Base-by-base conservation (phyloP, 345 rosid genomes). In the Triadica sebifera region DNA sequence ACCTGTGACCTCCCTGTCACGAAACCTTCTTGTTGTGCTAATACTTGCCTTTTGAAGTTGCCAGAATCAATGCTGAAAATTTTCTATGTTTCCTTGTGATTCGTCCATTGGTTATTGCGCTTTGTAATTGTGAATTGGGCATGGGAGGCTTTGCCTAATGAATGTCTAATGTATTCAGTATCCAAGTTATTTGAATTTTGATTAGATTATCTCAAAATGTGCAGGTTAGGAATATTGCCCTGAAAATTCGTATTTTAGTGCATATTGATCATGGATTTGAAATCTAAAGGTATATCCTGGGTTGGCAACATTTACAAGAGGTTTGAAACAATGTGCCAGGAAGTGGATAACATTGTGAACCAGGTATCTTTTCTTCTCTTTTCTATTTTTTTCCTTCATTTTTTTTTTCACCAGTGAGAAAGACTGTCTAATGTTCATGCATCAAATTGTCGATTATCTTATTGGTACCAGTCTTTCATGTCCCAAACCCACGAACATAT, bases 301-400 rank as follows among this genome's bases (percentile, higher is more conserved):
- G 85, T 88, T 71, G 89, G 93, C 46, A 83, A 86, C 75, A 76
- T 93, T 59, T 88, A 72, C 77, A 87, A 86, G 83, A 93, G 86
- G 81, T 82, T 91, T 64, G 98, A 91, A 85, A 84, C 81, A 2
- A 67, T 93, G 71, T 79, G 88, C 81, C 83, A 81, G 17, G 93
- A 89, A 66, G 87, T 90, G 66, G 98, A 90, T 70, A 80, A 67
- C 75, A 83, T 87, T 62, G 78, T 87, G 81, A 77, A 78, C 68
- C 85, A 89, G 94, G 91, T 86, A 86, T 17, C 38, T 12, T 4
- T 56, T 61, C 39, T 57, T 49, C 51, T 29, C 15, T 19, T 15
- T 3, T 43, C 9, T 6, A 4, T 43, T 43, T 29, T 16, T 25
- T 15, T 73, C 16, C n/a, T n/a, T n/a, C n/a, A n/a, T n/a, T 49